A percentile compares a stretch with the other conserved stretches of the same genome.
Conservation (phyloP, 2,329 filamentous ascomycete species). For the Pestalotiopsis fici region DNA sequence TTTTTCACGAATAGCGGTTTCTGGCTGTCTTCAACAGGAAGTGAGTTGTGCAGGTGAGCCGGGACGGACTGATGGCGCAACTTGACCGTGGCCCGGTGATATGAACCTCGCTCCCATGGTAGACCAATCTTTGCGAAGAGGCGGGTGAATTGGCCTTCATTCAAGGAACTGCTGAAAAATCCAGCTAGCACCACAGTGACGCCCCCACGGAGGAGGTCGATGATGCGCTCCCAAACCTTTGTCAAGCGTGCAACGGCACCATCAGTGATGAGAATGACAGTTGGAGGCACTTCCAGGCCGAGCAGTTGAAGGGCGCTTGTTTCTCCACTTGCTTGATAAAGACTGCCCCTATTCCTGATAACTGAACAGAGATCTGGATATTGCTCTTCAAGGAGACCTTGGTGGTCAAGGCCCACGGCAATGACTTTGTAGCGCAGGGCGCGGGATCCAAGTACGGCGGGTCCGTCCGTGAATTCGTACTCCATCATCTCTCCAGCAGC, state of each 20-base stretch:
- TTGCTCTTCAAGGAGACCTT: not conserved
- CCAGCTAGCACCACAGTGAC: constrained; percentile 19
- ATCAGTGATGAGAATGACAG: not conserved
- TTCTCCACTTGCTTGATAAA: no score
- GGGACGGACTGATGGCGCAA: constrained; percentile 12
- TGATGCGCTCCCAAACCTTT: constrained; percentile 15
- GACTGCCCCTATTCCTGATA: not conserved
- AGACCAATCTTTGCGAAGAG: constrained; percentile 19
- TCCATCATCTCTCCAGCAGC: not conserved
- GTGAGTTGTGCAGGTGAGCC: not conserved
- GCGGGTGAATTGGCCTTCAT: constrained; percentile 12
- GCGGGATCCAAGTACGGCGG: not conserved
- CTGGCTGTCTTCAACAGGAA: not conserved
- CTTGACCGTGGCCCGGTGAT: constrained; percentile 8
- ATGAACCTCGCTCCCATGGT: constrained; percentile 16
- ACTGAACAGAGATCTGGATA: not conserved
- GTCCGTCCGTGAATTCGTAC: not conserved
- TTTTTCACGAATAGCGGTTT: not conserved
- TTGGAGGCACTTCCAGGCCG: no score
- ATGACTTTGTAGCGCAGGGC: not conserved
- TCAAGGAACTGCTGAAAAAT: constrained; percentile 17
- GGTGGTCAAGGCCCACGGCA: not conserved
- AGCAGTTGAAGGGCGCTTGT: no score
- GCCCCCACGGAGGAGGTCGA: constrained; percentile 16
- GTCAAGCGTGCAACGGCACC: constrained; percentile 13